These are phyloP conservation scores for Eragrostis tef DNA, from an alignment of 202 grass and related monocot species.

Conservation along the genomic window DNA sequence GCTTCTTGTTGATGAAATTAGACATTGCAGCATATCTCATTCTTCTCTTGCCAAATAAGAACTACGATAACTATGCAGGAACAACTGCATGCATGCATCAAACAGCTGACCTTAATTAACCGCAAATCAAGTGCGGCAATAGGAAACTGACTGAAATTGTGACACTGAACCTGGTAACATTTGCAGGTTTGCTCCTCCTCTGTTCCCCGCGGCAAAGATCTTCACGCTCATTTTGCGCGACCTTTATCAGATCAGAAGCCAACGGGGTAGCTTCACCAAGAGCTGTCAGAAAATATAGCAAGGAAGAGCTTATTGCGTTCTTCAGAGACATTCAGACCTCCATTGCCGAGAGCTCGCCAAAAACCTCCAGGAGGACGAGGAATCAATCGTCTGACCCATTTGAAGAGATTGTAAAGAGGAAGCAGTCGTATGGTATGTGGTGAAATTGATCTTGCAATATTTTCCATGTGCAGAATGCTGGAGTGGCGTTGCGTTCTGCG, in stretches of 20 bases:
- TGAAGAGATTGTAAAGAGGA: constrained; percentile 34
- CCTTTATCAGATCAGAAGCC: constrained; percentile 48
- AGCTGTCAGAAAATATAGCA: constrained; percentile 48
- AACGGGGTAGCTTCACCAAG: constrained; percentile 2
- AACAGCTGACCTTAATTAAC: constrained; percentile 11
- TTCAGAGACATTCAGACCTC: constrained; percentile 61
- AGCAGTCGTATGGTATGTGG: constrained; percentile 44
- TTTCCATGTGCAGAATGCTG: neutral
- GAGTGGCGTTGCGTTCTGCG: neutral
- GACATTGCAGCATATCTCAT: constrained; percentile 3
- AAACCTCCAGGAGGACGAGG: constrained; percentile 44
- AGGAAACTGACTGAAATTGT: neutral
- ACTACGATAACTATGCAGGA: neutral
- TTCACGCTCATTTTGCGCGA: neutral
- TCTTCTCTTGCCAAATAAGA: neutral
- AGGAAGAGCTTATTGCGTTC: constrained; percentile 64
- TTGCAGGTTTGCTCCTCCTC: constrained; percentile 44
- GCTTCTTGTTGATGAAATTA: neutral
- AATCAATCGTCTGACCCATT: constrained; percentile 37
- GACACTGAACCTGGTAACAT: constrained; percentile 46
- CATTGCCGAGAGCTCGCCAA: constrained; percentile 51
- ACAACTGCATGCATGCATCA: neutral
- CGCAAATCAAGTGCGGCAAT: neutral
- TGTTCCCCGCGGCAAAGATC: constrained; percentile 20
- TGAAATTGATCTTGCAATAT: constrained; percentile 13